Percentiles rank a stretch among this genome's conserved stretches.
phyloP scores from a whole-genome alignment of 2,329 filamentous ascomycete species.

The Claviceps purpurea region DNA sequence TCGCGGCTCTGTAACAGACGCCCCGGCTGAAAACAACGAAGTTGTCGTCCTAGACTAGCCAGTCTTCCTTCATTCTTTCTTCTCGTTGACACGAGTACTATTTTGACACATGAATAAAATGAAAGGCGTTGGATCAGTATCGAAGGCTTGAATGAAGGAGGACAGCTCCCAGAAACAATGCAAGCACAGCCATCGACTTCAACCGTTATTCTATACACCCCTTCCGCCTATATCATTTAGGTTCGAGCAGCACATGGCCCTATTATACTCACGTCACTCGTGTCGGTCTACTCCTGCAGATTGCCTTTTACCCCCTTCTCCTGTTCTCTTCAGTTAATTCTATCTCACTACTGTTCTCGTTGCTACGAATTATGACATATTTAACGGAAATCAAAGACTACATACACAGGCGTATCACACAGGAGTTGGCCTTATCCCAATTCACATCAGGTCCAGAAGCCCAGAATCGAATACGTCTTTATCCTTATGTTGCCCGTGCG shows the following conservation, averaged over 20 bases:
- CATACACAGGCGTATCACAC: background rate
- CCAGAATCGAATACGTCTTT: too few species aligned
- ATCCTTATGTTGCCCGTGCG: too few species aligned
- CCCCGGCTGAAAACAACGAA: constrained; percentile 1
- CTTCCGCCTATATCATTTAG: too few species aligned
- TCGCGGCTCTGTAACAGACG: constrained; percentile 14
- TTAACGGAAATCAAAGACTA: background rate
- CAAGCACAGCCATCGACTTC: too few species aligned
- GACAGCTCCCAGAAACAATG: too few species aligned
- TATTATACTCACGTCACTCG: too few species aligned
- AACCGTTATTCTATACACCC: too few species aligned
- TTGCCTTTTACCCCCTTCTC: too few species aligned
- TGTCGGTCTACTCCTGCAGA: too few species aligned
- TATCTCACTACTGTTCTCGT: background rate
- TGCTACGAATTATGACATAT: background rate
- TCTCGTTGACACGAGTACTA: background rate
- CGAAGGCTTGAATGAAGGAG: too few species aligned
- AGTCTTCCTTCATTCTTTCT: background rate
- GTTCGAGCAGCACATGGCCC: too few species aligned
- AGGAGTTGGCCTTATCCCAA: background rate
- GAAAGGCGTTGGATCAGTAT: background rate
- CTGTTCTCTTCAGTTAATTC: background rate
- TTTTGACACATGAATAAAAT: background rate
- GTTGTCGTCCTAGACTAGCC: constrained; percentile 9
- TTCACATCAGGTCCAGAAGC: background rate